Evolutionary conservation across 1,139 yeast species (phyloP).

Genomic region (Diutina ranongensis): DNA sequence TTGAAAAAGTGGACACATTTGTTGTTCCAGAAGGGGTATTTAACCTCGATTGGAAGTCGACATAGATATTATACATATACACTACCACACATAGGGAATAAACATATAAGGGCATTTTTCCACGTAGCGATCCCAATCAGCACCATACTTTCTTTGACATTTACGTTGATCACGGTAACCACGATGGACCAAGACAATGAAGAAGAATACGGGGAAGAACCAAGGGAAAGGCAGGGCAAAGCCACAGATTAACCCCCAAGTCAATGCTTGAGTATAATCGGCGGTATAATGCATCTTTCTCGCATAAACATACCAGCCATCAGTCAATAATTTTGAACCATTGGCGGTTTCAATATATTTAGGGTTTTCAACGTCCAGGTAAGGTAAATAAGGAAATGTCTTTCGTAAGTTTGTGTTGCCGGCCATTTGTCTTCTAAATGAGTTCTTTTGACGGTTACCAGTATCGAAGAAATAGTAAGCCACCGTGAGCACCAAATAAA

Average conservation of each 20-base stretch:
- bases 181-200: conserved; percentile 78
- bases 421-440: conserved; percentile 77
- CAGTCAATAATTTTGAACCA: conserved; percentile 76
- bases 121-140: conserved; percentile 82
- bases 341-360: conserved; percentile 71
- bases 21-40: conserved; percentile 65
- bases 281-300: conserved; percentile 95
- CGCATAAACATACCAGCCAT: conserved; percentile 90
- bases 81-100: conserved; percentile 71
- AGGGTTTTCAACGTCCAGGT: conserved; percentile 72
- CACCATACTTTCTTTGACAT: conserved; percentile 80
- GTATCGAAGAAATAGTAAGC: conserved; percentile 94
- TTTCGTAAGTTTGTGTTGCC: conserved; percentile 70
- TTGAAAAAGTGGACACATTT: conserved; percentile 49
- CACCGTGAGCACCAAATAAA: conserved; percentile 44
- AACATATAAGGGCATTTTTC: conserved; percentile 86
- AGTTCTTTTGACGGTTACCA: conserved; percentile 88
- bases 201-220: conserved; percentile 90
- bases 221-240: conserved; percentile 82
- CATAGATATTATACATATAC: neutral
- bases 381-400: conserved; percentile 88
- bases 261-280: conserved; percentile 74
- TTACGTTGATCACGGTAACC: conserved; percentile 78
- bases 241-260: conserved; percentile 93
- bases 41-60: conserved; percentile 50